Evolutionary conservation across 371 early-diverging fungal genomes (phyloP).

Genomic region (Mucor plumbeus): DNA sequence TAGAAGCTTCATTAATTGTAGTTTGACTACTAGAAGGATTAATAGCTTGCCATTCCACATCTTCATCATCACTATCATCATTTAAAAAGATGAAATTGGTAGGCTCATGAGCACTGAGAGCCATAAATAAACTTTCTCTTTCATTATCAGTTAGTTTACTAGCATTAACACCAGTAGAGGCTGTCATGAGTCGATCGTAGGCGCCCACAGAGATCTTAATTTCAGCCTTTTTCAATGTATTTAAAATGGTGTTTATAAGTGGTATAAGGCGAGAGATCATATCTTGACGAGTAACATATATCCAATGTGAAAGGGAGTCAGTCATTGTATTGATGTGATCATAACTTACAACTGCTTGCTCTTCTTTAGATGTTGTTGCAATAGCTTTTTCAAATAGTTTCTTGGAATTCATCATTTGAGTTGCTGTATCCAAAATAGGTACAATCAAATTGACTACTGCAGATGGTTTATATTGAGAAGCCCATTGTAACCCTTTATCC

Average conservation of each 20-base stretch:
- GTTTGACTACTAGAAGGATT: not conserved
- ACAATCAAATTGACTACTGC: constrained; percentile 37
- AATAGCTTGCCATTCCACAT: constrained; percentile 43
- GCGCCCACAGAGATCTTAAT: constrained; percentile 42
- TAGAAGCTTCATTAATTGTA: not conserved
- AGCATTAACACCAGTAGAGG: constrained; percentile 41
- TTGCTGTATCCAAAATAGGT: constrained; percentile 37
- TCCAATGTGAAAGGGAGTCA: constrained; percentile 52
- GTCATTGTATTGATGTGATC: constrained; percentile 23
- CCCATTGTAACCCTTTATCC: constrained; percentile 39
- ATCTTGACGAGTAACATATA: constrained; percentile 46
- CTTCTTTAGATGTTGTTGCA: not conserved
- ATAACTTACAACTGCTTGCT: constrained; percentile 1
- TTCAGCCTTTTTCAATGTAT: constrained; percentile 30
- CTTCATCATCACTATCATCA: constrained; percentile 51
- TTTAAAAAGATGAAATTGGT: constrained; percentile 44
- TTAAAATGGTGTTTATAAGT: constrained; percentile 28
- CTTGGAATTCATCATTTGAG: constrained; percentile 28
- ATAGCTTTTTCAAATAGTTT: constrained; percentile 31
- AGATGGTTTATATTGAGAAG: constrained; percentile 36
- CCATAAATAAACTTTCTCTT: constrained; percentile 37
- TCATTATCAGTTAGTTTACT: constrained; percentile 33
- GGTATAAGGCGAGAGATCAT: constrained; percentile 43
- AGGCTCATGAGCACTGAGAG: constrained; percentile 48
- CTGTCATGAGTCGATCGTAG: constrained; percentile 46